Evolutionary conservation across 169 alveolate genomes (phyloP).

Genomic region (Babesia bovis): DNA sequence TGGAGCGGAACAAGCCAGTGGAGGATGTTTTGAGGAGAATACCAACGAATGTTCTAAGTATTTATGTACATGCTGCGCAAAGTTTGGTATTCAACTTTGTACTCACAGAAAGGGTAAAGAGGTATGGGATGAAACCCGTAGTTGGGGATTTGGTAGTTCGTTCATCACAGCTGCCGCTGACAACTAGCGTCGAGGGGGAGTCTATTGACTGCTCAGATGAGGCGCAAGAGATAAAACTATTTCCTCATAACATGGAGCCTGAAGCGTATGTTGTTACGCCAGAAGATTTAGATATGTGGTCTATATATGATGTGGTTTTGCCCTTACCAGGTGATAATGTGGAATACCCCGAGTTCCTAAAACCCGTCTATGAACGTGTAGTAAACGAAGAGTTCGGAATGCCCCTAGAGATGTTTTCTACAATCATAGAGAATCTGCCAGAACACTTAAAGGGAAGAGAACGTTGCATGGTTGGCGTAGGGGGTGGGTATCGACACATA

Average conservation of each 20-base stretch:
- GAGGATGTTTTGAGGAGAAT: conserved; percentile 79
- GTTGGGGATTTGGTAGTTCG: conserved; percentile 76
- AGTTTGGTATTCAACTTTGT: conserved; percentile 87
- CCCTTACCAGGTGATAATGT: conserved; percentile 89
- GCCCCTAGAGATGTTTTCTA: conserved; percentile 37
- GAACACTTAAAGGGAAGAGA: conserved; percentile 20
- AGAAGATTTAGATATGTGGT: conserved; percentile 78
- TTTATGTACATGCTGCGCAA: conserved; percentile 91
- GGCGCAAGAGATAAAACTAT: neutral
- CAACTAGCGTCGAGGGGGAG: conserved; percentile 30
- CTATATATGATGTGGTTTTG: conserved; percentile 86
- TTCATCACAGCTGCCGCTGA: conserved; percentile 11
- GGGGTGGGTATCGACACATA: conserved; percentile 59
- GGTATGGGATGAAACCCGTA: conserved; percentile 80
- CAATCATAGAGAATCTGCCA: conserved; percentile 18
- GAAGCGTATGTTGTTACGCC: conserved; percentile 68
- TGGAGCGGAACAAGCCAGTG: conserved; percentile 63
- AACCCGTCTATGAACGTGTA: conserved; percentile 28
- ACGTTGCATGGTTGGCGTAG: conserved; percentile 48
- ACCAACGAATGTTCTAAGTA: conserved; percentile 83
- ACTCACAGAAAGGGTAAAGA: conserved; percentile 84
- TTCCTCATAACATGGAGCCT: conserved; percentile 40
- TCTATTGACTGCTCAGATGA: neutral
- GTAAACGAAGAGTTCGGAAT: conserved; percentile 40
- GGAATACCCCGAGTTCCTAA: conserved; percentile 46